Base-by-base conservation (phyloP, 2,329 filamentous ascomycete species). In the Aspergillus sp. region DNA sequence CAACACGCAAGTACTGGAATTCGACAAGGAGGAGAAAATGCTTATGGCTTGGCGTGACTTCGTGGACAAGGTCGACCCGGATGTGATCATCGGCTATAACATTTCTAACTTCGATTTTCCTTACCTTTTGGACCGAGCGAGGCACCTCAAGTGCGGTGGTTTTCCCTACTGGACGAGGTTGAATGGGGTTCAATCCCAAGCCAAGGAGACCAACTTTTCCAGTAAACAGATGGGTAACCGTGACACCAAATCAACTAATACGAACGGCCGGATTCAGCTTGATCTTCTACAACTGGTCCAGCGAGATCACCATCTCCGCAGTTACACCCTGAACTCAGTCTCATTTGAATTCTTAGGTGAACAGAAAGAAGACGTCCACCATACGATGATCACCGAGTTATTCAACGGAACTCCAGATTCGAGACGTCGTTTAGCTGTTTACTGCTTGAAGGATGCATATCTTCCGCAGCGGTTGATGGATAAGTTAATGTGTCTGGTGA, bases 81-180 rank as follows among this genome's bases (percentile, higher is more conserved):
- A 98, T 70, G 86, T 98, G 54, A 95, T 98, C 60, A 98, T 94
- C 46, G 93, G 93, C 41, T 98, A 98, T 82, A 98, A 98, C 67
- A 98, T 94, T 70, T 75, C 87, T 63, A 98, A 98, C 71, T 98
- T 98, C 69, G 93, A 98, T 73, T 97, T 98, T 54, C 91, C 91
- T 0, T 98, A 98, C 63, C 79, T 98, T 0, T 76, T 98, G 7
- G 87, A 95, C 47, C 81, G 93, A 41, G 93, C 90, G 7, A 87
- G 79, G 54, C 83, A 94, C 62, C 75, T 98, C 29, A 94, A 93
- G 60, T 81, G 88, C 34, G 67, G 66, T 1, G 79, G 78, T 0
- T 98, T 98, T 56, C 86, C 93, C 5, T 91, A 85, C 65, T 95
- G 88, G 88, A 83, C 89, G 26, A 81, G 93, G 52, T 68, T 96